Percentiles rank a stretch among this genome's conserved stretches.
These are phyloP conservation scores for Colletotrichum simmondsii DNA, from an alignment of 2,329 filamentous ascomycete species.

Conservation along the genomic window DNA sequence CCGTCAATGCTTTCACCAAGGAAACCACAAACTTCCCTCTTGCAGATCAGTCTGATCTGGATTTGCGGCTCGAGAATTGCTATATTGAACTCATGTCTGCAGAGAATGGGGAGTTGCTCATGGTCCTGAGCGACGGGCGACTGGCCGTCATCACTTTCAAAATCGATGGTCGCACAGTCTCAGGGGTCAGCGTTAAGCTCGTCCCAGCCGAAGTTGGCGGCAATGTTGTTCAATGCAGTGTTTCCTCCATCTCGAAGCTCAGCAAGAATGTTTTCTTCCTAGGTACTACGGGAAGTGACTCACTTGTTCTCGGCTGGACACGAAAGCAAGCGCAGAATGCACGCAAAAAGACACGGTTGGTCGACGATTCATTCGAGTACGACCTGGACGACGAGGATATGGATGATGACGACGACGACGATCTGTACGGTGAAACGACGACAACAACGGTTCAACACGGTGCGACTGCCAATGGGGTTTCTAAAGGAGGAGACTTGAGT, in stretches of 20 bases:
- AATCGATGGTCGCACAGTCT: slow-evolving; percentile 91
- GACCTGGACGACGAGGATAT: slow-evolving; percentile 66
- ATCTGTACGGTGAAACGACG: slow-evolving; percentile 61
- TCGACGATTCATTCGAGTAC: slow-evolving; percentile 65
- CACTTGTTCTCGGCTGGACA: slow-evolving; percentile 83
- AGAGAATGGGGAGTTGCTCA: slow-evolving; percentile 84
- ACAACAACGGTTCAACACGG: slow-evolving; percentile 44
- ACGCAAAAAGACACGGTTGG: slow-evolving; percentile 70
- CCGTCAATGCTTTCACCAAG: slow-evolving; percentile 90
- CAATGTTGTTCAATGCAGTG: slow-evolving; percentile 66
- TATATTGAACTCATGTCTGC: slow-evolving; percentile 79
- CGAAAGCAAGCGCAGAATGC: slow-evolving; percentile 70
- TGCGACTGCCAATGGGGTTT: slow-evolving; percentile 49
- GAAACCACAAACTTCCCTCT: slow-evolving; percentile 86
- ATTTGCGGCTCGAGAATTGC: slow-evolving; percentile 84
- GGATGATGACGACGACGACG: slow-evolving; percentile 72
- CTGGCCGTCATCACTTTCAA: slow-evolving; percentile 83
- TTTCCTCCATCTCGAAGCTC: slow-evolving; percentile 77
- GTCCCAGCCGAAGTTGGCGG: slow-evolving; percentile 74
- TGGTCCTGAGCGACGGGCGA: slow-evolving; percentile 80
- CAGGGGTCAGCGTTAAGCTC: slow-evolving; percentile 79
- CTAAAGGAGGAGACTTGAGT: slow-evolving; percentile 71
- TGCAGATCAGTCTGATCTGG: slow-evolving; percentile 84
- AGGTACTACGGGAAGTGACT: slow-evolving; percentile 86
- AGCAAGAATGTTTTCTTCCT: slow-evolving; percentile 80